Evolutionary conservation across 2,329 filamentous ascomycete species (phyloP), one percentile per base, ranked within the genome.

Genomic region (Claviceps pusilla): DNA sequence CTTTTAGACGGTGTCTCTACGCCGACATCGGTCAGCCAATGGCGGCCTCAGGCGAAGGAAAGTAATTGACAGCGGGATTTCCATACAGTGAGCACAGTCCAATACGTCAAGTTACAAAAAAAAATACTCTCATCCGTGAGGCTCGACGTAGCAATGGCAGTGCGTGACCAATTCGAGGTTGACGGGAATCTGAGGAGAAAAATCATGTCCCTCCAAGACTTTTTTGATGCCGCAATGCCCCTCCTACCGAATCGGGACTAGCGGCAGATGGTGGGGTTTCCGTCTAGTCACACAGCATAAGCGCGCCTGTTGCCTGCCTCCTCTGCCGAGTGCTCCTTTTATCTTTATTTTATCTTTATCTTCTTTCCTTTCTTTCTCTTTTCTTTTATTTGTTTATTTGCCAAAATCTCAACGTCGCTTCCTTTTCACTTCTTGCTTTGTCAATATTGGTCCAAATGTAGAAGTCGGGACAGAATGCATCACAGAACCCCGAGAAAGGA

Each of bases 211-310:
- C 59, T 60, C 59, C 51, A 54, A 39, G 33, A 43, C 41, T 47
- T 47, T 54, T 33, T 39, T 35, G 52, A 43, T 55, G 53, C 57
- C 37, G 54, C 14, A 41, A 46, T 51, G 59, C 65, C 65, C 66
- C 65, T 67, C 66, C 60, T 68, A 60, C 66, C 56, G 10, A 6
- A 52, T 63, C 19, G 2, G 58, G 66, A 33, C 57, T 69, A 67
- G 65, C 57, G 50, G 29, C n/a, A 39, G n/a, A 49, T 19, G 41
- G 6, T 12, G 45, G 24, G 45, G 28, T 2, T 6, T 31, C 12
- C 45, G 45, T 19, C 4, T 16, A 5, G 35, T 37, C 9, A 29
- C 45, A 29, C 45, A 29, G 24, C 43, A 29, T n/a, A 5, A 46
- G 24, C 11, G 24, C 6, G 12, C 42, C 45, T 9, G 19, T 24